Conservation (phyloP, 2,329 filamentous ascomycete genomes). For the Beauveria sp. region DNA sequence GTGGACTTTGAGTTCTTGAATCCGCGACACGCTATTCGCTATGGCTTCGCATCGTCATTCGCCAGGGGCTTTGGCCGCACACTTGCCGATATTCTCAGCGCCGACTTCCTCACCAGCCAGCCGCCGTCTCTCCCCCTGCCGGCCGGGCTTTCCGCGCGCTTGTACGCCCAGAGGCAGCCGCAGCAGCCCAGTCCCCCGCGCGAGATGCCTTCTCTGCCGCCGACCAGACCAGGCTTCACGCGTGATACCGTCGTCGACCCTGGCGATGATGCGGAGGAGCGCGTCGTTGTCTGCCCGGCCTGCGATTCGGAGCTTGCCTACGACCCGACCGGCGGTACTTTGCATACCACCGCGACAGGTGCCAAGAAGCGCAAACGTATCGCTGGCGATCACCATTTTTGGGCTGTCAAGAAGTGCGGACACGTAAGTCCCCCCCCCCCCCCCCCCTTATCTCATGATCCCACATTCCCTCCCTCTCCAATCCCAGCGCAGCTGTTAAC, state of each 20-base stretch:
- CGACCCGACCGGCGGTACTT: conserved; percentile 40
- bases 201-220: conserved; percentile 54
- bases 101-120: conserved; percentile 5
- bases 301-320: conserved; percentile 79
- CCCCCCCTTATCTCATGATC: background rate
- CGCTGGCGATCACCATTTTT: conserved; percentile 73
- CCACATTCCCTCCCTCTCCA: background rate
- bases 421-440: conserved; percentile 57
- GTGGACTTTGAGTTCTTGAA: conserved; percentile 20
- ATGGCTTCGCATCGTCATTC: conserved; percentile 14
- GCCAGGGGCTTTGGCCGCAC: conserved; percentile 16
- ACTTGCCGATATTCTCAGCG: conserved; percentile 1
- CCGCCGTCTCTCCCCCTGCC: background rate
- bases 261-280: conserved; percentile 46
- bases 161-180: conserved; percentile 16
- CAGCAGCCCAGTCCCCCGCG: conserved; percentile 33
- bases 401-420: conserved; percentile 84
- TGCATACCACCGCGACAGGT: conserved; percentile 12
- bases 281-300: conserved; percentile 73
- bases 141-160: background rate
- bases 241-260: conserved; percentile 47
- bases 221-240: conserved; percentile 69
- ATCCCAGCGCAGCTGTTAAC: background rate
- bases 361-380: conserved; percentile 38
- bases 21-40: conserved; percentile 8